A percentile compares a stretch with the other conserved stretches of the same genome.
Conservation (phyloP, 495 filamentous ascomycete genomes). For the Pyrenula massariospora region DNA sequence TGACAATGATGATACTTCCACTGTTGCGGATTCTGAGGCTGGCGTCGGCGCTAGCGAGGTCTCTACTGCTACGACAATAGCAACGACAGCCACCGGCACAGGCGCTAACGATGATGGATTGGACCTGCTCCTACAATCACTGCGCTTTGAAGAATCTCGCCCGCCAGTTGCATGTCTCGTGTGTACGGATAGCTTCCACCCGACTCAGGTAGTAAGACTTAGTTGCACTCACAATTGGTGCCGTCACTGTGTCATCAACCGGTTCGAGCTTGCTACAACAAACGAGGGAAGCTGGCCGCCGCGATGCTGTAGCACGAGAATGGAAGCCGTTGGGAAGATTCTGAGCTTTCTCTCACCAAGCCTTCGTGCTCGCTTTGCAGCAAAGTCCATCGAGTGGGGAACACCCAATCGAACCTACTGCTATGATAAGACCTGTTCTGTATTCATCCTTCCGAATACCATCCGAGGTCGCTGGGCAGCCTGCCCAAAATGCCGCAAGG, state of each 20-base stretch:
- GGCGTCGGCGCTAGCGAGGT: background rate
- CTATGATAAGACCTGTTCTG: background rate
- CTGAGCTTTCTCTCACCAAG: background rate
- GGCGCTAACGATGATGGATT: background rate
- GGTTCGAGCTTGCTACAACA: background rate
- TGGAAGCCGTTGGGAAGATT: background rate
- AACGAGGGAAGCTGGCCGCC: background rate
- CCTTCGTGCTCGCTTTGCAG: background rate
- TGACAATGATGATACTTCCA: background rate
- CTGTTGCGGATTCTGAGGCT: background rate
- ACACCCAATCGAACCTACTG: background rate
- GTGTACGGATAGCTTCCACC: background rate
- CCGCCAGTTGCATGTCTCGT: background rate
- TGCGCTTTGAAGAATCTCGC: background rate
- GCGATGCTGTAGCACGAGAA: background rate
- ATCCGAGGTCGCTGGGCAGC: background rate
- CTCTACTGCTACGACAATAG: background rate
- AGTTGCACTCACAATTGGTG: background rate
- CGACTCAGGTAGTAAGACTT: background rate
- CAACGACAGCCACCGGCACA: background rate
- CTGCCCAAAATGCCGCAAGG: background rate
- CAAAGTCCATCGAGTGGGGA: background rate
- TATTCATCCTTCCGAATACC: background rate
- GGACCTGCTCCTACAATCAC: background rate
- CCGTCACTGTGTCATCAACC: background rate